phyloP scores from a whole-genome alignment of 306 rosid genomes.

The Citrullus colocynthis region DNA sequence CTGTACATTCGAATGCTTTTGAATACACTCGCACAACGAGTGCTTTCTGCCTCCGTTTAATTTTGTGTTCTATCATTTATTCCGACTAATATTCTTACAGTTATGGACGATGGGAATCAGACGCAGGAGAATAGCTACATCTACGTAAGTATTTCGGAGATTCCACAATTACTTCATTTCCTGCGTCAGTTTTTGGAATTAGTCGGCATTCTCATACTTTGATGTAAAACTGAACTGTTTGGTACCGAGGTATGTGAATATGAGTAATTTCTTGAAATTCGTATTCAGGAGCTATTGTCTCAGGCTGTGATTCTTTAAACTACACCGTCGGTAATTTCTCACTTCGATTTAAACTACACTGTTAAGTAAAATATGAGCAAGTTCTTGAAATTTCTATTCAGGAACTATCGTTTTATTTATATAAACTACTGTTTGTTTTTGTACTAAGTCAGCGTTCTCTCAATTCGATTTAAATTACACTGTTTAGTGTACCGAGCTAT shows the following conservation, averaged over 20 bases:
- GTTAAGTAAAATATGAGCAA: neutral
- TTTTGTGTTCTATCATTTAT: conserved; percentile 9
- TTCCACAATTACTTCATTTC: conserved; percentile 4
- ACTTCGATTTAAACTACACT: neutral
- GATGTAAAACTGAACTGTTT: neutral
- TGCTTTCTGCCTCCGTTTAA: neutral
- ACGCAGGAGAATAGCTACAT: conserved; percentile 74
- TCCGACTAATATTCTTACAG: conserved; percentile 22
- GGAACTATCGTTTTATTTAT: neutral
- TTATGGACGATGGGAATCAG: conserved; percentile 71
- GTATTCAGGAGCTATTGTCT: neutral
- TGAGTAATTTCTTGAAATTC: neutral
- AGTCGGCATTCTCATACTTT: neutral
- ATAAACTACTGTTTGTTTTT: neutral
- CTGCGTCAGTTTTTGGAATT: neutral
- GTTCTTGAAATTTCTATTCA: neutral
- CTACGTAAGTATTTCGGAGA: conserved; percentile 37
- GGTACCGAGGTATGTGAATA: neutral
- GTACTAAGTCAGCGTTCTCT: neutral
- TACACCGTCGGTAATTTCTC: neutral
- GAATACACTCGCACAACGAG: neutral
- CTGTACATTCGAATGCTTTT: neutral
- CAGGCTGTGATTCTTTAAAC: neutral
- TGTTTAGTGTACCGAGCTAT: neutral
- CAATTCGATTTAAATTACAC: neutral